Evolutionary conservation across 495 filamentous ascomycete species (phyloP).

Genomic region (Amniculicola lignicola): DNA sequence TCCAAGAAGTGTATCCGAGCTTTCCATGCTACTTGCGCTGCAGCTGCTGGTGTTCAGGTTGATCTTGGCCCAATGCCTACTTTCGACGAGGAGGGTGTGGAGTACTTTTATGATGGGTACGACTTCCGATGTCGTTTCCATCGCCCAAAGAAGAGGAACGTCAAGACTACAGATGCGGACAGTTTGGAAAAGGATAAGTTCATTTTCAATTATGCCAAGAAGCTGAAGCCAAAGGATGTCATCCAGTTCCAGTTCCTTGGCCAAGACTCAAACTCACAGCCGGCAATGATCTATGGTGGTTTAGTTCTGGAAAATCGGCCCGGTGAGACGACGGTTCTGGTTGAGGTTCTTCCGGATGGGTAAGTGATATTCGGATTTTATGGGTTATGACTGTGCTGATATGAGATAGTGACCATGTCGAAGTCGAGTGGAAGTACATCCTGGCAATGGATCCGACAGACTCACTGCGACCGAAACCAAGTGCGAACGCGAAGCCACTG

Average conservation of each 20-base stretch:
- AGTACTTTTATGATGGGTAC: conserved; percentile 83
- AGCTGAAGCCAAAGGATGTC: conserved; percentile 68
- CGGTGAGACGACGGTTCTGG: conserved; percentile 67
- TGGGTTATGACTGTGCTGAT: conserved; percentile 40
- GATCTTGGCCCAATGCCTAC: conserved; percentile 80
- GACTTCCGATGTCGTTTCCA: conserved; percentile 95
- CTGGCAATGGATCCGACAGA: conserved; percentile 63
- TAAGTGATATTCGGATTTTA: conserved; percentile 48
- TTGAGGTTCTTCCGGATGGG: conserved; percentile 87
- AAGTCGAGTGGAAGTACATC: conserved; percentile 77
- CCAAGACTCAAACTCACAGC: conserved; percentile 49
- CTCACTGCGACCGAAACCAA: conserved; percentile 61
- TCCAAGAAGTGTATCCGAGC: conserved; percentile 89
- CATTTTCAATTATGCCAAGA: conserved; percentile 64
- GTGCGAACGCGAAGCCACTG: conserved; percentile 58
- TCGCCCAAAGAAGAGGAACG: conserved; percentile 80
- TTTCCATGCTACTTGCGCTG: conserved; percentile 93
- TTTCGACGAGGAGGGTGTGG: conserved; percentile 85
- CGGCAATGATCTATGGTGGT: conserved; percentile 69
- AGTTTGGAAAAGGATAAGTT: conserved; percentile 66
- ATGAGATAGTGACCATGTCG: conserved; percentile 55
- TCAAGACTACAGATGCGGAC: conserved; percentile 63
- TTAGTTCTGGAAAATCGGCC: conserved; percentile 82
- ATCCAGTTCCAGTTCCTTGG: conserved; percentile 85
- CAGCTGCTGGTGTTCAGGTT: conserved; percentile 84